Percentiles rank a stretch among this genome's conserved stretches.
phyloP scores from a whole-genome alignment of 1,284 basidiomycete species.

The Microbotryum lychnidis-dioicae region DNA sequence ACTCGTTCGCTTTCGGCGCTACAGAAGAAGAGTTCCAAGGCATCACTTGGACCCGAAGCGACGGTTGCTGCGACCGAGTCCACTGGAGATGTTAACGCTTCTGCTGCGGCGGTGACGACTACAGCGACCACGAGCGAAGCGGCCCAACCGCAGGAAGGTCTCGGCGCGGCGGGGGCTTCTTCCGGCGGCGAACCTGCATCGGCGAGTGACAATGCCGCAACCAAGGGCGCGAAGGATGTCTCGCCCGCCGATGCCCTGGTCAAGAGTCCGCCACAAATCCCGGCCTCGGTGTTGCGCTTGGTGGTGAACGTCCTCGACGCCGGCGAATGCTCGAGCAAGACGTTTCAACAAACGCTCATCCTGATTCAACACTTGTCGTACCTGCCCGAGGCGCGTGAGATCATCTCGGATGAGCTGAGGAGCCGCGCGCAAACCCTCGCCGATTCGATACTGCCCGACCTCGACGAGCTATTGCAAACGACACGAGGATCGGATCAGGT shows the following conservation, averaged over 20 bases:
- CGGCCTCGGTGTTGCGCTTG: conserved; percentile 66
- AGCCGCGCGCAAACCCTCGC: conserved; percentile 78
- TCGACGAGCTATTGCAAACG: conserved; percentile 62
- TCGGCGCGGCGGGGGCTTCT: background rate
- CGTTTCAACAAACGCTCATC: conserved; percentile 80
- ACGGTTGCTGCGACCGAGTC: background rate
- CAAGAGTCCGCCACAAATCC: conserved; percentile 67
- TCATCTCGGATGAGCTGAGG: conserved; percentile 77
- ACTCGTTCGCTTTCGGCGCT: conserved; percentile 61
- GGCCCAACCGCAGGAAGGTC: conserved; percentile 30
- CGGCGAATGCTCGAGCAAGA: conserved; percentile 88
- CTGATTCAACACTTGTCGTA: conserved; percentile 83
- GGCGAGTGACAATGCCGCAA: background rate
- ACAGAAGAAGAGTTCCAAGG: conserved; percentile 37
- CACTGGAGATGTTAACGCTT: background rate
- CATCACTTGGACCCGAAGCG: conserved; percentile 21
- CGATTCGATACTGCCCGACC: conserved; percentile 58
- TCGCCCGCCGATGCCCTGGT: conserved; percentile 26
- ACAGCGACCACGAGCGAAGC: background rate
- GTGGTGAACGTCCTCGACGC: conserved; percentile 89
- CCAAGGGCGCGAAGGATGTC: conserved; percentile 12
- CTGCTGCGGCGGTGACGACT: conserved; percentile 5
- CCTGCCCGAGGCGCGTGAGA: conserved; percentile 74
- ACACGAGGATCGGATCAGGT: conserved; percentile 54
- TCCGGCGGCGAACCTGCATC: background rate